Evolutionary conservation across 768 basidiomycete genomes (phyloP), one percentile per base, ranked within the genome.

Genomic region (Boletellus ananiceps): DNA sequence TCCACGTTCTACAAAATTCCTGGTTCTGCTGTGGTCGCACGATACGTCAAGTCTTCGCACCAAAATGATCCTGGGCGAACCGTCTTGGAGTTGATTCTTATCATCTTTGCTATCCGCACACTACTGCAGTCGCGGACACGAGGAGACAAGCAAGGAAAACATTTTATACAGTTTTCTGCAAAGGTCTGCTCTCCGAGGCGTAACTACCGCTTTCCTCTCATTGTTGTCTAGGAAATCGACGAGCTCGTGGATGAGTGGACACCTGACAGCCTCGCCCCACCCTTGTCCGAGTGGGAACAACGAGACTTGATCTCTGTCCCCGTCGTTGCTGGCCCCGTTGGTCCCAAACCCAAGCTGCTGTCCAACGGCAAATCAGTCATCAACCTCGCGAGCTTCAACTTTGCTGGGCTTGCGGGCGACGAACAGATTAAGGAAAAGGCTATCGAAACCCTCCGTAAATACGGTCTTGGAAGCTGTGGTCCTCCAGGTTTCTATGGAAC

Each of bases 401-500:
- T 96, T 66, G 79, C 88, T 7, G 93, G 93, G 25, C 79, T 97
- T 7, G 81, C 90, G 19, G 88, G 88, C 15, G 92, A 92, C 57
- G 93, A 96, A 55, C 71, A 77, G 41, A 83, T 98, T 69, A 94
- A 93, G 63, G 80, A 91, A 46, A 79, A 80, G 14, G 91, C 93
- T 4, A 76, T 95, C 3, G 88, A 90, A 44, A 89, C 85, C 0
- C 71, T 98, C 16, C 75, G 84, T 41, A 86, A 88, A 64, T 97
- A 96, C 56, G 96, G 95, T 21, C 77, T 97, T 2, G 95, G 94
- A 8, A 89, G 87, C 54, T 99, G 96, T 62, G 95, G 95, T 2
- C 96, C 96, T 34, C 86, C 93, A 25, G 93, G 93, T 11, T 99
- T 99, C 73, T 98, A 98, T 66, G 95, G 95, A 13, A 95, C 90